Base-by-base conservation (phyloP, 2,329 filamentous ascomycete species). In the Phaeosphaeria sp. region DNA sequence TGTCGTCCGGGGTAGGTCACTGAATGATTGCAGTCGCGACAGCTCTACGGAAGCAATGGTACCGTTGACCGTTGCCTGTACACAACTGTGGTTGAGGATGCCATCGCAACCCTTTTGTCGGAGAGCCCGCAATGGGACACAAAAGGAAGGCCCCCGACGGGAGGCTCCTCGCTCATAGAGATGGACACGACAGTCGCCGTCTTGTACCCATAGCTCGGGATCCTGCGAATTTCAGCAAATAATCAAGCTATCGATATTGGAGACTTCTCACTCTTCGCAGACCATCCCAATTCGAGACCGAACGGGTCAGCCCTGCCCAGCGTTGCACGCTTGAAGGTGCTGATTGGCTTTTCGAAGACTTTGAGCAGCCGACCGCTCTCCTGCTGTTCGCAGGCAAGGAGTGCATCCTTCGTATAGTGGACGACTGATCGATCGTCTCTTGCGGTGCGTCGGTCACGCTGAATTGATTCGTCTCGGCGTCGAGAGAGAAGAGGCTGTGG, bases 181-280 rank as follows among this genome's bases (percentile, higher is more conserved):
- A 73, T 93, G 83, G 1, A 93, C 82, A 17, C 87, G 81, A 66
- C 90, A 93, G 69, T 92, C 87, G 15, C 88, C 90, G 61, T 87
- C 78, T 11, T 83, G 80, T 59, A 83, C 82, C 88, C 88, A 93
- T 2, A 94, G 80, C 63, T 92, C 90, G 2, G 85, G 80, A 65
- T 93, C 90, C 90, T 93, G 25, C 21, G 27, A 13, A 9, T 33
- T 51, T 65, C 52, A 62, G 59, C 30, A 50, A 39, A 30, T 54
- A 46, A 41, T n/a, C 21, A 18, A 43, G 36, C 46, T 46, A 25
- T 11, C 46, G 25, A 4, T 23, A 17, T 18, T 21, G n/a, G 22
- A 17, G 17, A 42, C n/a, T 6, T 68, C 77, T 64, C 72, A 83
- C 82, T 57, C 74, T 78, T 61, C 79, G 73, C 23, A 83, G 64